These are phyloP conservation scores for Inga leiocalycina DNA, from an alignment of 306 rosid genomes.

Conservation along the genomic window DNA sequence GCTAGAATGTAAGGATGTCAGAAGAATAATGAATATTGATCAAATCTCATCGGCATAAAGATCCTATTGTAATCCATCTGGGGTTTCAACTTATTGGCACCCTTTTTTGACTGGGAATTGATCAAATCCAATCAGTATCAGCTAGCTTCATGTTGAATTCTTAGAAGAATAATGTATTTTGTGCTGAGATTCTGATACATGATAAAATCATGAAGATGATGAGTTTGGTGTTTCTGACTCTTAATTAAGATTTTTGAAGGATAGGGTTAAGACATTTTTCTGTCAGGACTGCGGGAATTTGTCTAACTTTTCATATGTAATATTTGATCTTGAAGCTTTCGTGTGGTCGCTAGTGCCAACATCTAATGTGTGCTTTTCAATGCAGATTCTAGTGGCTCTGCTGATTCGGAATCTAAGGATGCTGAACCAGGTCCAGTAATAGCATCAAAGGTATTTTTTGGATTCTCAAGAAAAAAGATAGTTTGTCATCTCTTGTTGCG, in stretches of 20 bases:
- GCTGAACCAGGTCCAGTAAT: conserved; percentile 52
- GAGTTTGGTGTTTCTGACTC: conserved; percentile 3
- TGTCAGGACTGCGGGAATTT: not conserved
- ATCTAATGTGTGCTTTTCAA: conserved; percentile 40
- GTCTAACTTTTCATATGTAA: conserved; percentile 6
- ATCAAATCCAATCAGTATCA: not conserved
- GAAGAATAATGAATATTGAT: not conserved
- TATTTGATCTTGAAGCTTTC: conserved; percentile 7
- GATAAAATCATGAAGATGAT: not conserved
- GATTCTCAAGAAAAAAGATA: conserved; percentile 6
- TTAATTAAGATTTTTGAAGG: not conserved
- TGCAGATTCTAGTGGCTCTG: conserved; percentile 61
- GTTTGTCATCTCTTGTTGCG: not conserved
- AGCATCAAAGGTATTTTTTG: conserved; percentile 48
- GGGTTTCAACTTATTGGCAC: not conserved
- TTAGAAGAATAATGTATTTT: not conserved
- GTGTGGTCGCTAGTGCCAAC: conserved; percentile 3
- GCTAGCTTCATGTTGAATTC: not conserved
- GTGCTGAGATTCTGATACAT: conserved; percentile 18
- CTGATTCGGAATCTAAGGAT: conserved; percentile 60
- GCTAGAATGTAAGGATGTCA: conserved; percentile 5
- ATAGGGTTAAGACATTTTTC: conserved; percentile 13
- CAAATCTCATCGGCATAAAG: no score
- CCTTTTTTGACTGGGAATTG: not conserved
- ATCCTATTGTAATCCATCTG: not conserved